A percentile compares a stretch with the other conserved stretches of the same genome.
These are phyloP conservation scores for Sordariomycetes sp. DNA, from an alignment of 2,329 filamentous ascomycete species.

Conservation along the genomic window DNA sequence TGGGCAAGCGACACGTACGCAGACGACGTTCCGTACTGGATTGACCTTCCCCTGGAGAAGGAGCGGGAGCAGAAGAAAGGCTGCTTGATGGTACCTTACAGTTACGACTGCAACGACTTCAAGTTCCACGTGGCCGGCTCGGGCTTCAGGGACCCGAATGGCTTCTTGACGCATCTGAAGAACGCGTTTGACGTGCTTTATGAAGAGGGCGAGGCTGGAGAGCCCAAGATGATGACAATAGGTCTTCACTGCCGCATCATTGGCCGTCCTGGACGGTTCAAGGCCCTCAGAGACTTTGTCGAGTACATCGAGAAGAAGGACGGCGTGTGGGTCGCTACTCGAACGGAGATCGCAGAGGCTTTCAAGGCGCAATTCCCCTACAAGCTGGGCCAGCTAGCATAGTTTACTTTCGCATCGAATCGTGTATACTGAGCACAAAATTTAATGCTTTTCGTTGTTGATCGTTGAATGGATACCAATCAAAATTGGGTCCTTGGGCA, in stretches of 20 bases:
- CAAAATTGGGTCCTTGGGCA: too few relatives aligned
- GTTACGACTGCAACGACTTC: conserved; percentile 47
- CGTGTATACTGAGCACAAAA: too few relatives aligned
- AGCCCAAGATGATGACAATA: conserved; percentile 49
- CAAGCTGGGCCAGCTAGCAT: conserved; percentile 26
- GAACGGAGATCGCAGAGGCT: conserved; percentile 40
- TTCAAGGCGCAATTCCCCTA: conserved; percentile 39
- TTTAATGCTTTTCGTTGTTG: too few relatives aligned
- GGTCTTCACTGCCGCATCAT: conserved; percentile 43
- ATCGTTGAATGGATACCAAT: too few relatives aligned
- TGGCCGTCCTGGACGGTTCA: conserved; percentile 40
- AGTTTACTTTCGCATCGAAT: background rate
- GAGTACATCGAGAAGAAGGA: conserved; percentile 43
- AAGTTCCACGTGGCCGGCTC: conserved; percentile 26
- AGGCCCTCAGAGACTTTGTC: conserved; percentile 40
- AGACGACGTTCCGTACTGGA: conserved; percentile 47
- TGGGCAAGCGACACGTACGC: conserved; percentile 42
- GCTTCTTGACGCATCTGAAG: conserved; percentile 36
- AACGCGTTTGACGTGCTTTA: conserved; percentile 44
- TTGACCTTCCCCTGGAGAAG: conserved; percentile 39
- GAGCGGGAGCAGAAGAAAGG: conserved; percentile 29
- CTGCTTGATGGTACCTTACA: conserved; percentile 44
- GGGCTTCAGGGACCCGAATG: conserved; percentile 33
- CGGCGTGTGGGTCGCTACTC: conserved; percentile 43
- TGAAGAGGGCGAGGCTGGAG: conserved; percentile 36